Conservation (phyloP, 2,329 filamentous ascomycete genomes). For the Ascomycota sp. region DNA sequence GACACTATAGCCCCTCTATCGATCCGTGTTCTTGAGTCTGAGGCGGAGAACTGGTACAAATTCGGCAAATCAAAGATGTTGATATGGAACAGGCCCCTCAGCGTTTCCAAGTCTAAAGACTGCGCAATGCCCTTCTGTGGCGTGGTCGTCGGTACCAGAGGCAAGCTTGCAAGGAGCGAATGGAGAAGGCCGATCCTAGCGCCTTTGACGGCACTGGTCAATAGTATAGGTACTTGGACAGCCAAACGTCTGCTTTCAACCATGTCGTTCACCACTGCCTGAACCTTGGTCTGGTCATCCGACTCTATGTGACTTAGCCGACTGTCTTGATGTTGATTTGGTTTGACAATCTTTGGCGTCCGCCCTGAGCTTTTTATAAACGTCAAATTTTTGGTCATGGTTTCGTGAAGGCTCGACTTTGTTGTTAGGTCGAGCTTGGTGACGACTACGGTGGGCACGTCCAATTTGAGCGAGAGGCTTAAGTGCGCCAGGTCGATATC, state of each 20-base stretch:
- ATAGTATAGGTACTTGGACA: conserved; percentile 56
- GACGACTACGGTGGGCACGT: conserved; percentile 57
- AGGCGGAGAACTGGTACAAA: conserved; percentile 21
- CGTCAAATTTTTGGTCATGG: conserved; percentile 53
- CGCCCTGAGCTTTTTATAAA: conserved; percentile 57
- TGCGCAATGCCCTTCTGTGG: conserved; percentile 32
- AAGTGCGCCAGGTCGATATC: conserved; percentile 66
- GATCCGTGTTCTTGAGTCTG: conserved; percentile 2
- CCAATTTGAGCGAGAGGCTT: conserved; percentile 63
- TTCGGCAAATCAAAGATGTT: conserved; percentile 65
- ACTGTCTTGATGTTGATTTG: conserved; percentile 24
- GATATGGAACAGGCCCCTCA: conserved; percentile 59
- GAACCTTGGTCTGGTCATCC: conserved; percentile 36
- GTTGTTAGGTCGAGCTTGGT: conserved; percentile 83
- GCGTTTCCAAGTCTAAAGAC: conserved; percentile 36
- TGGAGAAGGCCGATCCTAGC: conserved; percentile 66
- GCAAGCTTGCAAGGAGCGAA: conserved; percentile 57
- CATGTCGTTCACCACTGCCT: conserved; percentile 31
- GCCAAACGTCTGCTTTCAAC: conserved; percentile 19
- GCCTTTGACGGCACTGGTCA: conserved; percentile 75
- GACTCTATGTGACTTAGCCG: conserved; percentile 36
- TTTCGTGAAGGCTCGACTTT: conserved; percentile 46
- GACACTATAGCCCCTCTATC: conserved; percentile 56
- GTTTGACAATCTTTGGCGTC: conserved; percentile 51
- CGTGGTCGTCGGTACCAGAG: conserved; percentile 38